These are phyloP conservation scores for Dujonia santamariae DNA, from an alignment of 1,139 yeast species.

Conservation along the genomic window DNA sequence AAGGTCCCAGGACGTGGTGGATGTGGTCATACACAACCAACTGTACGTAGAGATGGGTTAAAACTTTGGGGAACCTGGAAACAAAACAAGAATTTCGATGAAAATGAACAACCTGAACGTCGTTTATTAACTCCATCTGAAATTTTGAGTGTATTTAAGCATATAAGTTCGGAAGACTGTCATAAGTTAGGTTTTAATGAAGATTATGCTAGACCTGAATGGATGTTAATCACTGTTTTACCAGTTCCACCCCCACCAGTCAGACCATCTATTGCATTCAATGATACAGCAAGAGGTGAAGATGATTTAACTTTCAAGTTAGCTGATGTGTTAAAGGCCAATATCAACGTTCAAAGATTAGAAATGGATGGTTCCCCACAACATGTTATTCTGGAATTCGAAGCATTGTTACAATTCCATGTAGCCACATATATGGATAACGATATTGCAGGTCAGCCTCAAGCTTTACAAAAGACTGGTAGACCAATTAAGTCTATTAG, in stretches of 20 bases:
- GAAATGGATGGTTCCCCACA: conserved; percentile 99
- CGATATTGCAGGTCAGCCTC: conserved; percentile 99
- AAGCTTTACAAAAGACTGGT: conserved; percentile 97
- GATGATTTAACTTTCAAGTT: conserved; percentile 98
- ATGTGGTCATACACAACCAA: conserved; percentile 97
- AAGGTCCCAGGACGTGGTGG: conserved; percentile 76
- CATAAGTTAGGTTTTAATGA: conserved; percentile 82
- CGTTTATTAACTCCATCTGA: conserved; percentile 86
- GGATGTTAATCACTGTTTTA: conserved; percentile 94
- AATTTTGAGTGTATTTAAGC: conserved; percentile 87
- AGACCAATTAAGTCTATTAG: conserved; percentile 98
- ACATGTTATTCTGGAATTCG: conserved; percentile 95
- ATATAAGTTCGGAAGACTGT: conserved; percentile 83
- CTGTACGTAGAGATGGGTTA: conserved; percentile 92
- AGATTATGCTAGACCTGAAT: conserved; percentile 97
- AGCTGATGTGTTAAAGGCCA: conserved; percentile 95
- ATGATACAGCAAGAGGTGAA: conserved; percentile 98
- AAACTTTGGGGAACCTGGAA: conserved; percentile 98
- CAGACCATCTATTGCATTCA: conserved; percentile 96
- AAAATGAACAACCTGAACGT: conserved; percentile 88
- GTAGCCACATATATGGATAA: conserved; percentile 99
- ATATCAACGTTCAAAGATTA: conserved; percentile 89
- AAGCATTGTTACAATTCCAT: conserved; percentile 90
- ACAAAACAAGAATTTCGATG: conserved; percentile 73
- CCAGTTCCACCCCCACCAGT: conserved; percentile 99